These are phyloP conservation scores for Cryphonectria nitschkei DNA, from an alignment of 2,329 filamentous ascomycete genomes.

Conservation along the genomic window DNA sequence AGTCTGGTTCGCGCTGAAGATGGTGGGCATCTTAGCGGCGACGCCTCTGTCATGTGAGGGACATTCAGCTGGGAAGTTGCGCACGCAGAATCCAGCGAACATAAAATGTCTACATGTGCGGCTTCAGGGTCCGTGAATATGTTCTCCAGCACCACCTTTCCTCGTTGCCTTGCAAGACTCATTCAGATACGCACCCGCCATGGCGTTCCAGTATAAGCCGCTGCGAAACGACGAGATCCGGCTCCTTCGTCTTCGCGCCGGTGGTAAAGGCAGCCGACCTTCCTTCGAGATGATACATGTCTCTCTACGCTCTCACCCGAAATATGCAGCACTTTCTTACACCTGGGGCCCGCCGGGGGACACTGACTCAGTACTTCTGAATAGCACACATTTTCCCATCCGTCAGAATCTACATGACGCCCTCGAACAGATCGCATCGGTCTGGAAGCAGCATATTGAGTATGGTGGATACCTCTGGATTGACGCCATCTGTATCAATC, in stretches of 20 bases:
- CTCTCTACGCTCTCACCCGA: not conserved
- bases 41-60: not conserved
- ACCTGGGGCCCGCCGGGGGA: not conserved
- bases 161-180: not conserved
- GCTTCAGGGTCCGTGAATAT: not conserved
- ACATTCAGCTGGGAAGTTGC: not conserved
- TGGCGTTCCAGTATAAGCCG: not conserved
- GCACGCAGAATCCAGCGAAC: not conserved
- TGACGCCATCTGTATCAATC: slow-evolving; percentile 13
- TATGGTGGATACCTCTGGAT: not conserved
- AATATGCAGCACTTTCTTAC: slow-evolving; percentile 5
- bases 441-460: not conserved
- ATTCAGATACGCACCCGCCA: not conserved
- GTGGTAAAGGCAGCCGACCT: too few relatives aligned
- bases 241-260: not conserved
- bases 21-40: not conserved
- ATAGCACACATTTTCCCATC: not conserved
- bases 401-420: not conserved
- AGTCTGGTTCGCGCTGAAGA: not conserved
- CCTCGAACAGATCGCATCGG: slow-evolving; percentile 1
- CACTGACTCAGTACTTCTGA: not conserved
- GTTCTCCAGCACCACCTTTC: not conserved
- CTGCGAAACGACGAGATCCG: not conserved
- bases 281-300: slow-evolving; percentile 3
- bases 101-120: not conserved